Conservation (phyloP, 106 monocot species). For the Allium sativum region DNA sequence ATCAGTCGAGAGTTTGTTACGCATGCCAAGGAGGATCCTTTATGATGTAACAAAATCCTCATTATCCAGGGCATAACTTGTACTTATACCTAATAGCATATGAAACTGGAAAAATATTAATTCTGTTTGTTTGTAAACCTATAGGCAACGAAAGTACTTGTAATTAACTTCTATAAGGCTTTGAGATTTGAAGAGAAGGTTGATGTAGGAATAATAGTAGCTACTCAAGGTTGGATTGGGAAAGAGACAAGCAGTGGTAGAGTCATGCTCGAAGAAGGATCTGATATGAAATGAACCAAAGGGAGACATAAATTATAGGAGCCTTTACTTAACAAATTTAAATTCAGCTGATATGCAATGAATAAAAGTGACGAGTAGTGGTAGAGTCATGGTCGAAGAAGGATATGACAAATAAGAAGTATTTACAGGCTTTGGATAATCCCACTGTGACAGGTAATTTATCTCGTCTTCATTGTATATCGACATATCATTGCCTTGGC, state of each 20-base stretch:
- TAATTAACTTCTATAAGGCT: constrained; percentile 71
- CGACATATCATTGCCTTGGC: constrained; percentile 38
- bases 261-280: constrained; percentile 73
- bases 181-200: constrained; percentile 61
- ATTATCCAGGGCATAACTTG: too few relatives aligned
- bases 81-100: too few relatives aligned
- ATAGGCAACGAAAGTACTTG: constrained; percentile 75
- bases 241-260: constrained; percentile 48
- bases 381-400: too few relatives aligned
- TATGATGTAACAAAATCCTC: constrained; percentile 12
- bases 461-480: constrained; percentile 33
- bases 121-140: not conserved
- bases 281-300: constrained; percentile 78
- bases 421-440: too few relatives aligned
- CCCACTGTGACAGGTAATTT: too few relatives aligned
- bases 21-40: constrained; percentile 39
- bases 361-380: too few relatives aligned
- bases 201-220: constrained; percentile 60
- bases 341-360: too few relatives aligned
- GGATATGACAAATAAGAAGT: too few relatives aligned
- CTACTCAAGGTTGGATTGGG: constrained; percentile 71
- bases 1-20: constrained; percentile 33
- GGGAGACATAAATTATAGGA: constrained; percentile 35
- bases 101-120: too few relatives aligned
- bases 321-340: too few relatives aligned